These are phyloP conservation scores for Wickerhamomyces sp. DNA, from an alignment of 1,139 yeast species.

Conservation along the genomic window DNA sequence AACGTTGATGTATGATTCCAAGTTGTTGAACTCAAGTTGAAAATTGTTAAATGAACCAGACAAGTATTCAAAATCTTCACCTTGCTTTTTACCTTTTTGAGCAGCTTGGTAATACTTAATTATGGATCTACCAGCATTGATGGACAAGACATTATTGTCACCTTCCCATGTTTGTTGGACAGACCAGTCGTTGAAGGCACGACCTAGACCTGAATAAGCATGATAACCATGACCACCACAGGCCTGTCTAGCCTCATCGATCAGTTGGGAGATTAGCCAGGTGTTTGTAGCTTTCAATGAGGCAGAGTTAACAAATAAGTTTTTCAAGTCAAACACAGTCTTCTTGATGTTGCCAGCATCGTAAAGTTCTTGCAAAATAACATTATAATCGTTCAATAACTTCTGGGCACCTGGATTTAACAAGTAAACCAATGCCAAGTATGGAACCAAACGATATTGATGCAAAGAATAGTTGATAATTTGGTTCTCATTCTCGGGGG, in stretches of 20 bases:
- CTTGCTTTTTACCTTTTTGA: constrained; percentile 33
- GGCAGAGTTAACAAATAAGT: constrained; percentile 80
- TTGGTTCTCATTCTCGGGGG: constrained; percentile 44
- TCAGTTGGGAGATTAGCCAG: constrained; percentile 75
- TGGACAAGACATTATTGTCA: constrained; percentile 81
- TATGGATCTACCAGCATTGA: constrained; percentile 77
- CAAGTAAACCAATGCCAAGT: constrained; percentile 74
- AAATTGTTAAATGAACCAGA: constrained; percentile 23
- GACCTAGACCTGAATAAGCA: constrained; percentile 84
- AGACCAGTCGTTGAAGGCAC: constrained; percentile 86
- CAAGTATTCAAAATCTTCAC: constrained; percentile 43
- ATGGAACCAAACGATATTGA: constrained; percentile 80
- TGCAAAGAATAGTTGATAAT: constrained; percentile 81
- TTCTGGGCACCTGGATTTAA: constrained; percentile 70
- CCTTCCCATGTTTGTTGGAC: constrained; percentile 99
- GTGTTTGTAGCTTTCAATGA: constrained; percentile 86
- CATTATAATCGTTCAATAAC: constrained; percentile 48
- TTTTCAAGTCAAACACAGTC: constrained; percentile 63
- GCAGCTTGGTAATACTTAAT: constrained; percentile 47
- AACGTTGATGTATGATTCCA: constrained; percentile 33
- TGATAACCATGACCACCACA: constrained; percentile 98
- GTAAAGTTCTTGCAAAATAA: constrained; percentile 52
- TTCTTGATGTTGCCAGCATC: constrained; percentile 31
- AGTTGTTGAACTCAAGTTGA: constrained; percentile 29
- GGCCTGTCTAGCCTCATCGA: constrained; percentile 89